Evolutionary conservation across 129 eudicot genomes (phyloP).

Genomic region (Lactuca saligna): DNA sequence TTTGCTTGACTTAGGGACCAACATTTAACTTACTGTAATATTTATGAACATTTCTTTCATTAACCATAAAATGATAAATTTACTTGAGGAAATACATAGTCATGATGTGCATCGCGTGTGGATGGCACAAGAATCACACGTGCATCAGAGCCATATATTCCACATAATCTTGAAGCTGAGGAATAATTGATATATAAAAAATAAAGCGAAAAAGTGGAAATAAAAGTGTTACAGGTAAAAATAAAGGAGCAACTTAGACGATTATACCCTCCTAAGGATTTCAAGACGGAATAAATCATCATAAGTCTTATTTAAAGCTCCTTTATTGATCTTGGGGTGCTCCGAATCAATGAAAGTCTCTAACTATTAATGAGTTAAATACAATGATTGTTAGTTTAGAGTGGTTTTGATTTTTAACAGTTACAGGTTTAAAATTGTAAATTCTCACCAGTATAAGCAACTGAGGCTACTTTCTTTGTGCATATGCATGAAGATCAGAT

Average conservation of each 20-base stretch:
- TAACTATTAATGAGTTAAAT: conserved; percentile 45
- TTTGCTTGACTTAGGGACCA: too few species aligned
- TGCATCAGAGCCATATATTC: conserved; percentile 84
- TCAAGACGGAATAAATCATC: too few species aligned
- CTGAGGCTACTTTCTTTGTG: too few species aligned
- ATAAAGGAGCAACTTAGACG: neutral
- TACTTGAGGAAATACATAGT: conserved; percentile 90
- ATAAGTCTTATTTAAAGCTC: too few species aligned
- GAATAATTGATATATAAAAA: conserved; percentile 14
- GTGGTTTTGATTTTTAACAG: neutral
- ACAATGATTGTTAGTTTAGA: conserved; percentile 5
- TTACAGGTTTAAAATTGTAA: neutral
- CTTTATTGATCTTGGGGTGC: conserved; percentile 68
- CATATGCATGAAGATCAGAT: too few species aligned
- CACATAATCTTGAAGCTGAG: conserved; percentile 88
- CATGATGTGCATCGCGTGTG: conserved; percentile 84
- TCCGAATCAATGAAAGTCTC: conserved; percentile 94
- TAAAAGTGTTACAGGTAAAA: neutral
- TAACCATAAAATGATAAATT: neutral
- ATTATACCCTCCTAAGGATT: too few species aligned
- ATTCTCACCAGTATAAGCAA: too few species aligned
- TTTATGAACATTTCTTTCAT: too few species aligned
- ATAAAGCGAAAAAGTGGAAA: conserved; percentile 13
- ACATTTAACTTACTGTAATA: conserved; percentile 53
- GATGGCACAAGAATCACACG: conserved; percentile 94